phyloP scores from a whole-genome alignment of 2,329 filamentous ascomycete genomes.

The Paracoccidioides brasiliensis region DNA sequence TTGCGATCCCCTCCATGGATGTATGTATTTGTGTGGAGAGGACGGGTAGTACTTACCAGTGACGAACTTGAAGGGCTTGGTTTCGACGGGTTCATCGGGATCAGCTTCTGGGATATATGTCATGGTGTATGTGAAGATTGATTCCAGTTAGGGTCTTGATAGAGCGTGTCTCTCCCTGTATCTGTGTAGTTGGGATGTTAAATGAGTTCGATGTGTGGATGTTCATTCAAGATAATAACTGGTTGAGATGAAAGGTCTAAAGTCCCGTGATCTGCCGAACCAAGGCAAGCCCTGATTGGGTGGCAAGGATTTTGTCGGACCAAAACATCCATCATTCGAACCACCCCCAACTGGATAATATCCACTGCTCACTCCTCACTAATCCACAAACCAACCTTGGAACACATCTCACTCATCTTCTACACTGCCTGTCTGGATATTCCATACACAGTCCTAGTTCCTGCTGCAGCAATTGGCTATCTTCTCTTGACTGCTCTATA shows the following conservation, averaged over 20 bases:
- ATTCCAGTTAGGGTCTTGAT: constrained; percentile 17
- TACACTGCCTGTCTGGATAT: not conserved
- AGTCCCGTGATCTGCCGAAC: constrained; percentile 10
- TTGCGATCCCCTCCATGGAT: constrained; percentile 16
- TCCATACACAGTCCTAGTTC: not conserved
- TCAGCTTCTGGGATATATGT: constrained; percentile 50
- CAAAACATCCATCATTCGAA: too few relatives aligned
- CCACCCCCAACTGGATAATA: too few relatives aligned
- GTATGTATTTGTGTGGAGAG: constrained; percentile 10
- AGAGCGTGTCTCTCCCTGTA: constrained; percentile 3
- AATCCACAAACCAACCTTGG: not conserved
- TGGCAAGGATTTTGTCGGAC: not conserved
- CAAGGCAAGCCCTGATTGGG: constrained; percentile 6
- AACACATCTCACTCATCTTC: not conserved
- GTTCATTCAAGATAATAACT: not conserved
- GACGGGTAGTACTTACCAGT: constrained; percentile 57
- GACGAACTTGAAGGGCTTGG: constrained; percentile 99
- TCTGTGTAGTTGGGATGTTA: constrained; percentile 18
- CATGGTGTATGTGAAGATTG: constrained; percentile 53
- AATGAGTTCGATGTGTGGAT: constrained; percentile 12
- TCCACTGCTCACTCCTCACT: not conserved
- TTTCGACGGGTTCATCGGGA: constrained; percentile 64
- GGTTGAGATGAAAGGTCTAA: constrained; percentile 3
- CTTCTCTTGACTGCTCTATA: too few relatives aligned
- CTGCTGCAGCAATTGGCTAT: constrained; percentile 2